Evolutionary conservation across 805 yeast genomes (phyloP).

Genomic region (Candida suzukii): DNA sequence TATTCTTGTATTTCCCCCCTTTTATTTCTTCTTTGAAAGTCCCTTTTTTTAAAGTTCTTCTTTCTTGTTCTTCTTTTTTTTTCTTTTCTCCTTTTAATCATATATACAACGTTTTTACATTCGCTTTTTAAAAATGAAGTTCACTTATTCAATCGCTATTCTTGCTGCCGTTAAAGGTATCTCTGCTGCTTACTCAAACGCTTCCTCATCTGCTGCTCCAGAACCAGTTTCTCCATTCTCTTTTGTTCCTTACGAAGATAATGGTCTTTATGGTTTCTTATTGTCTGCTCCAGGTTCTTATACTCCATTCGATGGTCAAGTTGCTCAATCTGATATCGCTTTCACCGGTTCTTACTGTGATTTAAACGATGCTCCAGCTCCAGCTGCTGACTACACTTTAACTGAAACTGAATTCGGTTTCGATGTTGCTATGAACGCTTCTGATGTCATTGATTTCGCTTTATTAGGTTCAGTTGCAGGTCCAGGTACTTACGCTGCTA

Average conservation of each 20-base stretch:
- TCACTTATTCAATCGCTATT: neutral
- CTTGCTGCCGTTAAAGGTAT: neutral
- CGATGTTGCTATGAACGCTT: neutral
- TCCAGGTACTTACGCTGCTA: neutral
- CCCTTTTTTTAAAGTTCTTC: too few species aligned
- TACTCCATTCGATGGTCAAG: neutral
- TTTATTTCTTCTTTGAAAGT: too few species aligned
- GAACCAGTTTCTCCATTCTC: neutral
- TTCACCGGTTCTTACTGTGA: neutral
- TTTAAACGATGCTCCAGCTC: conserved; percentile 10
- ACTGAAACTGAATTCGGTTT: neutral
- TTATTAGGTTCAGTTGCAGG: neutral
- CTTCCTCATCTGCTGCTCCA: neutral
- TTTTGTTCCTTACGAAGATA: neutral
- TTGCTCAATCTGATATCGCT: neutral
- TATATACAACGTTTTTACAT: neutral
- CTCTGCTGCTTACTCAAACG: neutral
- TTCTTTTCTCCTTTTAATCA: too few species aligned
- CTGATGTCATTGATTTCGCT: neutral
- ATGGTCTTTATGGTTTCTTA: neutral
- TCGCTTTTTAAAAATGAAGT: neutral
- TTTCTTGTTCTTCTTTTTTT: neutral
- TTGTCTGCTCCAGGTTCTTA: neutral
- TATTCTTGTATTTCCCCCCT: too few species aligned
- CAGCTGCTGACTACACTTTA: conserved; percentile 2